Percentiles rank a stretch among this genome's conserved stretches.
Evolutionary conservation across 2,329 filamentous ascomycete species (phyloP).

Genomic region (Ascocoryne sarcoides): DNA sequence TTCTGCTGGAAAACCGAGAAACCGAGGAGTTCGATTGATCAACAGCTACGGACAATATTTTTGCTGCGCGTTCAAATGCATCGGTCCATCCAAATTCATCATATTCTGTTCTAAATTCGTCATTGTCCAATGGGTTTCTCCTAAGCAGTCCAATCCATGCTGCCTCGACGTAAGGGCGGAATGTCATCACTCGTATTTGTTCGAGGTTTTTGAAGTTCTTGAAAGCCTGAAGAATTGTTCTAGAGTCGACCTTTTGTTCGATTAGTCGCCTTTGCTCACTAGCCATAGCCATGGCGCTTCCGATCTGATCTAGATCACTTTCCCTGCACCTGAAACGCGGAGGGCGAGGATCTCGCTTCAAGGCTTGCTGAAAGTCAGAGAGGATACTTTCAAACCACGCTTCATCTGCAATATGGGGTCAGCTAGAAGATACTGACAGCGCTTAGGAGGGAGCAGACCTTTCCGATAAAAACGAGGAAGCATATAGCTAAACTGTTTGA

Average conservation of each 20-base stretch:
- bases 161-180: slow-evolving; percentile 51
- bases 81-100: slow-evolving; percentile 42
- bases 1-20: slow-evolving; percentile 36
- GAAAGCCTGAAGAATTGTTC: slow-evolving; percentile 18
- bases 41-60: slow-evolving; percentile 48
- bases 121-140: slow-evolving; percentile 35
- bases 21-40: slow-evolving; percentile 42
- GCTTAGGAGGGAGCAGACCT: slow-evolving; percentile 29
- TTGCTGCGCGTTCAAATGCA: slow-evolving; percentile 53
- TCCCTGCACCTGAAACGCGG: neutral
- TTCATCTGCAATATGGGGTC: neutral
- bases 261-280: slow-evolving; percentile 20
- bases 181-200: slow-evolving; percentile 54
- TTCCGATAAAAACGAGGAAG: slow-evolving; percentile 49
- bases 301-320: slow-evolving; percentile 12
- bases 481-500: slow-evolving; percentile 51
- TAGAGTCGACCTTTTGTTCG: slow-evolving; percentile 13
- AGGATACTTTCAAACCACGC: neutral
- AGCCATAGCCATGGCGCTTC: slow-evolving; percentile 15
- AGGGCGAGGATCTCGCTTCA: neutral
- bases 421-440: neutral
- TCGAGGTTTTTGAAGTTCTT: slow-evolving; percentile 49
- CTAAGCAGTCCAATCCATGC: slow-evolving; percentile 43
- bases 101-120: slow-evolving; percentile 40
- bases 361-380: neutral